Percentiles rank a stretch among this genome's conserved stretches.
These are phyloP conservation scores for Aspergillus vadensis DNA, from an alignment of 2,329 filamentous ascomycete genomes.

Conservation along the genomic window DNA sequence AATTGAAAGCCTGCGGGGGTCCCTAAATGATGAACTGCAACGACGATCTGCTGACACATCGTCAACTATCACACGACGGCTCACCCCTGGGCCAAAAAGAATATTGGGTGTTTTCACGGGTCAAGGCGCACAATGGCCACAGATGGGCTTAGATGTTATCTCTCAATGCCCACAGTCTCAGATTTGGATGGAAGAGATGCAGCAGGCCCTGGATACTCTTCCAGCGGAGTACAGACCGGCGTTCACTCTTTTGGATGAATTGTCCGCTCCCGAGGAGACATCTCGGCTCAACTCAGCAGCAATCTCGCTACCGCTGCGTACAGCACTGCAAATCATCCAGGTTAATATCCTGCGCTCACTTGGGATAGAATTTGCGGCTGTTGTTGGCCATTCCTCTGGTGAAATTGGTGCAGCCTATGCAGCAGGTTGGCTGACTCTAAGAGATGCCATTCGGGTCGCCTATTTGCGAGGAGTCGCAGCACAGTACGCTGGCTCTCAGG, in stretches of 20 bases:
- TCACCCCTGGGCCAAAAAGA: neutral
- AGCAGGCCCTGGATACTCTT: slow-evolving; percentile 8
- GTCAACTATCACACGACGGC: neutral
- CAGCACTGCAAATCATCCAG: slow-evolving; percentile 5
- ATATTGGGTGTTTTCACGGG: slow-evolving; percentile 28
- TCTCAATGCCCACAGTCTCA: neutral
- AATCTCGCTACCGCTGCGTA: slow-evolving; percentile 4
- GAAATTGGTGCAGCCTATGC: slow-evolving; percentile 35
- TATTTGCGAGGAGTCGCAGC: slow-evolving; percentile 13
- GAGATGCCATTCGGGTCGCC: slow-evolving; percentile 16
- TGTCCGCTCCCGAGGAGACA: neutral
- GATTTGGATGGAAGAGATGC: neutral
- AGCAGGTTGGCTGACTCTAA: slow-evolving; percentile 20
- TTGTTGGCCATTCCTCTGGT: slow-evolving; percentile 33
- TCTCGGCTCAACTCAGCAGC: slow-evolving; percentile 8
- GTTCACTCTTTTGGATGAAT: slow-evolving; percentile 8
- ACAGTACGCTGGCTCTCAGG: neutral
- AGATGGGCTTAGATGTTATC: slow-evolving; percentile 15
- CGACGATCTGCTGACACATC: neutral
- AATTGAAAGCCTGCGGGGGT: neutral
- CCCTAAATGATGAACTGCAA: neutral
- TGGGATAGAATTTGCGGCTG: slow-evolving; percentile 15
- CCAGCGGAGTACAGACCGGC: slow-evolving; percentile 7
- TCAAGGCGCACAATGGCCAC: slow-evolving; percentile 26
- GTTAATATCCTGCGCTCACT: slow-evolving; percentile 7